These are phyloP conservation scores for Nigrospora osmanthi DNA, from an alignment of 2,329 filamentous ascomycete genomes.

Conservation along the genomic window DNA sequence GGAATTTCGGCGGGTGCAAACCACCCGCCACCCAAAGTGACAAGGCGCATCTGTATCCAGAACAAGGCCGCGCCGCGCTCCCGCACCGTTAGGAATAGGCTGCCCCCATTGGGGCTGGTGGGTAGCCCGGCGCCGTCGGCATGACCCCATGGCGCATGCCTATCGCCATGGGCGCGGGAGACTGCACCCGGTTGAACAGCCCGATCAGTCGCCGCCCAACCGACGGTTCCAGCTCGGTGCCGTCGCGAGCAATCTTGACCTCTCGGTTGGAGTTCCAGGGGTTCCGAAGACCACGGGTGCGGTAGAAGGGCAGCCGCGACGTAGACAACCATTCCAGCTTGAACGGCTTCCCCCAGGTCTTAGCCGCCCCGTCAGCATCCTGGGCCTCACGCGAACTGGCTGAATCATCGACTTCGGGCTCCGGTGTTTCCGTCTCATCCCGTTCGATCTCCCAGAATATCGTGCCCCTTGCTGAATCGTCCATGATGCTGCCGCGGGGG, in stretches of 20 bases:
- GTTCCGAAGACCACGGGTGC: slow-evolving; percentile 79
- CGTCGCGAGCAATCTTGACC: slow-evolving; percentile 91
- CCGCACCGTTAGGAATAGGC: slow-evolving; percentile 21
- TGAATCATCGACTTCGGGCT: slow-evolving; percentile 18
- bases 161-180: slow-evolving; percentile 22
- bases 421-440: slow-evolving; percentile 36
- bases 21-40: too few relatives aligned
- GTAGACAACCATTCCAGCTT: slow-evolving; percentile 86
- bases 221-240: slow-evolving; percentile 81
- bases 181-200: slow-evolving; percentile 61
- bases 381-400: slow-evolving; percentile 19
- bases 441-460: slow-evolving; percentile 91
- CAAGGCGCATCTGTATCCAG: background rate
- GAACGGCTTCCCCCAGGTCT: slow-evolving; percentile 87
- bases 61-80: background rate
- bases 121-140: slow-evolving; percentile 27
- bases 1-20: too few relatives aligned
- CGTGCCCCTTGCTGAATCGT: slow-evolving; percentile 86
- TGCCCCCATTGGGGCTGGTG: slow-evolving; percentile 22
- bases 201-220: slow-evolving; percentile 70
- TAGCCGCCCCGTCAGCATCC: slow-evolving; percentile 38
- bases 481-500: slow-evolving; percentile 79
- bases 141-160: slow-evolving; percentile 20
- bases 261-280: slow-evolving; percentile 94
- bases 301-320: slow-evolving; percentile 76